Conservation (phyloP, 2,329 filamentous ascomycete species). For the Hirsutella minnesotensis region DNA sequence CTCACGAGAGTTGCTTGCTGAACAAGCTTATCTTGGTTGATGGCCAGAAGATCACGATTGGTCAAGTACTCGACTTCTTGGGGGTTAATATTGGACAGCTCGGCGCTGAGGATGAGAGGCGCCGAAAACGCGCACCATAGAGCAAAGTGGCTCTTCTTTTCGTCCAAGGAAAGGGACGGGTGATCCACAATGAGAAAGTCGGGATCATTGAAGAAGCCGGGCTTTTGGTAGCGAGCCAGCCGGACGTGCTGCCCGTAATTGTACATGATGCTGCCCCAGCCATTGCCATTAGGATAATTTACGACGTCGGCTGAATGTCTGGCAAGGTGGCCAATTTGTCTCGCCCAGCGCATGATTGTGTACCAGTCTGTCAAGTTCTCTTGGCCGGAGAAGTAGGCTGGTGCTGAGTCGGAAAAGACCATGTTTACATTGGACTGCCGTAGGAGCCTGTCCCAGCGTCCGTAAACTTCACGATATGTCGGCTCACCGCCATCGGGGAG, state of each 20-base stretch:
- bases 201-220: constrained; percentile 25
- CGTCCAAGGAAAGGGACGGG: constrained; percentile 18
- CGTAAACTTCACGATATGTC: constrained; percentile 20
- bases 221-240: constrained; percentile 25
- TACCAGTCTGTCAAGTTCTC: constrained; percentile 30
- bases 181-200: constrained; percentile 25
- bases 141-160: constrained; percentile 23
- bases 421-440: constrained; percentile 21
- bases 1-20: constrained; percentile 35
- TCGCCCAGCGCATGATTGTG: constrained; percentile 31
- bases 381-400: constrained; percentile 27
- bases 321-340: constrained; percentile 27
- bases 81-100: constrained; percentile 22
- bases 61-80: constrained; percentile 23
- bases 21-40: constrained; percentile 29
- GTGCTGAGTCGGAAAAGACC: constrained; percentile 32
- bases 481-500: constrained; percentile 13
- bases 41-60: constrained; percentile 27
- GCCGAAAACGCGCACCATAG: constrained; percentile 23
- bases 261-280: constrained; percentile 34
- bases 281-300: constrained; percentile 26
- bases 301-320: constrained; percentile 30
- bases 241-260: constrained; percentile 32
- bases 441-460: constrained; percentile 29
- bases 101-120: constrained; percentile 24